Evolutionary conservation across 2,329 filamentous ascomycete genomes (phyloP), one percentile per base, ranked within the genome.

Genomic region (Botryotinia convoluta): DNA sequence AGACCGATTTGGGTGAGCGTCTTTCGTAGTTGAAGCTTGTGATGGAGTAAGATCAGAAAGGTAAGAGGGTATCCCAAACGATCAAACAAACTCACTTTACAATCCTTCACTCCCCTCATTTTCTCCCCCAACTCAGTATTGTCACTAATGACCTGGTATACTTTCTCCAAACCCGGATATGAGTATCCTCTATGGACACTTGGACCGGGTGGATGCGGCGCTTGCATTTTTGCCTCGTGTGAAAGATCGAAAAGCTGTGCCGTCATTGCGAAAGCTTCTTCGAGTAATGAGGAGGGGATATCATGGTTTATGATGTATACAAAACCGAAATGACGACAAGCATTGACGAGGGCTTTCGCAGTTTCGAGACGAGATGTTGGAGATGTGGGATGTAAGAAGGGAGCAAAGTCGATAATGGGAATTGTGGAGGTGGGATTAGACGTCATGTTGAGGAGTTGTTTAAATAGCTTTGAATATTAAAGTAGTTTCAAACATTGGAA

Each of bases 161-260:
- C 86, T 76, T 88, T 87, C 39, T 88, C 87, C 68, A 86, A 76
- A 0, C 86, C 86, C 0, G 86, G 85, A 83, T 85, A 86, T 1
- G 86, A 88, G 76, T 88, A 88, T n/a, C 87, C 87, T 65, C 87
- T 83, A 77, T 88, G 86, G 3, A 87, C 82, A 16, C 80, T 81
- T 74, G 84, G 84, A 14, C 86, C 86, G 16, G 83, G 80, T 5
- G 85, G 85, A 78, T 87, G 85, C 6, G 84, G 84, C 1, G 85
- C 86, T 71, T 83, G 82, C 81, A 85, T 83, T 75, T 87, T 87
- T 65, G 84, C 81, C 61, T 84, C 82, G 22, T 79, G 78, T 0
- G 83, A 81, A 14, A 87, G 79, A 61, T 83, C 81, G 72, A 86
- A 87, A 14, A 87, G 81, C 37, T 80, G 78, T 72, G 82, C 83